A percentile compares a stretch with the other conserved stretches of the same genome.
Conservation (phyloP, 2,329 filamentous ascomycete genomes). For the Xylaria sp. region DNA sequence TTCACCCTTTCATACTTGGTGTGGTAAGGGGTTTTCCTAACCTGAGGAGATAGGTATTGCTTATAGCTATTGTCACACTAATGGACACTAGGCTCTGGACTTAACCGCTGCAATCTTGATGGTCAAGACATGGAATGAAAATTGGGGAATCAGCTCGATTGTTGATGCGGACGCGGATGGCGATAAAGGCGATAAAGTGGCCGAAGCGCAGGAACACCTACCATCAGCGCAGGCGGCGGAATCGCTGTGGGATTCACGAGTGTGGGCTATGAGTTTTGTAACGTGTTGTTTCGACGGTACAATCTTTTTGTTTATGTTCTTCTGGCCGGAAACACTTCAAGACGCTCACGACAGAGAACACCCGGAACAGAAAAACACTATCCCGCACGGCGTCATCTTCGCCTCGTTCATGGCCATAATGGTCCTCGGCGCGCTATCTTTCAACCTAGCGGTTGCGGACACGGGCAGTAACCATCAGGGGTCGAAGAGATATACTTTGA, state of each 20-base stretch:
- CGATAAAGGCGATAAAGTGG: neutral
- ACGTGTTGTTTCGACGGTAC: constrained; percentile 51
- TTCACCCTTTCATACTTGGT: constrained; percentile 60
- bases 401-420: constrained; percentile 68
- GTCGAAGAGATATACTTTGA: neutral
- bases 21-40: constrained; percentile 42
- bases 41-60: neutral
- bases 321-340: constrained; percentile 49
- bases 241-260: constrained; percentile 39
- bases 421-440: constrained; percentile 67
- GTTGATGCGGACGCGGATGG: neutral
- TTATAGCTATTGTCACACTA: neutral
- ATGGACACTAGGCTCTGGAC: constrained; percentile 42
- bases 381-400: constrained; percentile 64
- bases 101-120: constrained; percentile 46
- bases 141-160: constrained; percentile 30
- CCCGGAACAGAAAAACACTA: constrained; percentile 20
- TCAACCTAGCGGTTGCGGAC: constrained; percentile 51
- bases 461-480: neutral
- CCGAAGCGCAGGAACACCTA: neutral
- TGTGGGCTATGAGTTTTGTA: constrained; percentile 49
- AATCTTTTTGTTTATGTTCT: constrained; percentile 49
- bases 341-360: constrained; percentile 42
- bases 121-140: constrained; percentile 48
- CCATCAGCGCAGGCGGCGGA: neutral